Conservation (phyloP, 768 basidiomycete genomes). For the Crepidotus variabilis region DNA sequence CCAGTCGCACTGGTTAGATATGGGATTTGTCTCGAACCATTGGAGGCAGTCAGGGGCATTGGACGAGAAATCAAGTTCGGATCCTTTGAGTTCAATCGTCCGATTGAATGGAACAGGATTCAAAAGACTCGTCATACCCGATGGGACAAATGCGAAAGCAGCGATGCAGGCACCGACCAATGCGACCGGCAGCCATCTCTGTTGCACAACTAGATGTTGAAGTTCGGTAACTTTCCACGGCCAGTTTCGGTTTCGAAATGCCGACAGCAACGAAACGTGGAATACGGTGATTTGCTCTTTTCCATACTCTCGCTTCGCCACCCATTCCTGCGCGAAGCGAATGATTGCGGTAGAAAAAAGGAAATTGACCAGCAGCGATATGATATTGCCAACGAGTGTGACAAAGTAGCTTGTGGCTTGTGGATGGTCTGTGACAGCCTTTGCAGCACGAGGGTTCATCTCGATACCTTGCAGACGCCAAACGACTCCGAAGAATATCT, state of each 20-base stretch:
- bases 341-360: conserved; percentile 13
- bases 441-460: conserved; percentile 3
- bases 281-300: conserved; percentile 2
- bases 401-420: conserved; percentile 11
- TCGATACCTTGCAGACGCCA: conserved; percentile 6
- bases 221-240: conserved; percentile 8
- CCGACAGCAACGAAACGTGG: conserved; percentile 7
- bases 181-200: conserved; percentile 1
- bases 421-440: neutral
- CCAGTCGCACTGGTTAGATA: conserved; percentile 9
- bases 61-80: conserved; percentile 15
- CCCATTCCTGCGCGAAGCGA: conserved; percentile 13
- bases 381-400: conserved; percentile 8
- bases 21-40: conserved; percentile 7
- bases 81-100: conserved; percentile 3
- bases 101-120: conserved; percentile 10
- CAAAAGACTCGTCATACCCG: conserved; percentile 13
- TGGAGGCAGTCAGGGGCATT: conserved; percentile 10
- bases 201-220: neutral
- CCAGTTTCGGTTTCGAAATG: conserved; percentile 9
- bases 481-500: conserved; percentile 16
- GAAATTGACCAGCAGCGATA: conserved; percentile 5
- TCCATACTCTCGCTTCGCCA: neutral
- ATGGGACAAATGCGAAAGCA: conserved; percentile 9
- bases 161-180: conserved; percentile 8